These are phyloP conservation scores for Pseudogymnoascus sp. DNA, from an alignment of 2,329 filamentous ascomycete species.

Conservation along the genomic window DNA sequence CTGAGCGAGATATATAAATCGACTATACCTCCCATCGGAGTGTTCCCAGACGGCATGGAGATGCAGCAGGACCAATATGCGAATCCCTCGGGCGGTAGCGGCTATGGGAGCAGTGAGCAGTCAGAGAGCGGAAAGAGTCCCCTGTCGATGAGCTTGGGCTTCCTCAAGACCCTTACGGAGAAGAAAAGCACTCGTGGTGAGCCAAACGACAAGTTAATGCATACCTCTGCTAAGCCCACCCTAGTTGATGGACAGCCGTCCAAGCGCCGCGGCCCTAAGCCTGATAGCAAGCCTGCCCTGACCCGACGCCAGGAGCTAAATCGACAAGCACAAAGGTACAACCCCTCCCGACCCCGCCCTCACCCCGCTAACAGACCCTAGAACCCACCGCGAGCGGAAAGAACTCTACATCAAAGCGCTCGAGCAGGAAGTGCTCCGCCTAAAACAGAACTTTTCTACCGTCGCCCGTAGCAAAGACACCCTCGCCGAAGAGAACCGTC, in stretches of 20 bases:
- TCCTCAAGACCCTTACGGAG: conserved; percentile 59
- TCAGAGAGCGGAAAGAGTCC: conserved; percentile 27
- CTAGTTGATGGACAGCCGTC: conserved; percentile 67
- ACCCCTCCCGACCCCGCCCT: background rate
- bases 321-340: conserved; percentile 85
- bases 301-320: conserved; percentile 91
- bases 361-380: conserved; percentile 31
- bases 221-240: background rate
- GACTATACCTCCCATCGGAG: background rate
- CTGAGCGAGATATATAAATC: conserved; percentile 5
- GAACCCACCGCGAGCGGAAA: conserved; percentile 93
- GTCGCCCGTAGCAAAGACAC: conserved; percentile 67
- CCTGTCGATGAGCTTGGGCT: conserved; percentile 42
- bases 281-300: conserved; percentile 88
- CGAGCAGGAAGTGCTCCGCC: conserved; percentile 79
- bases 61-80: conserved; percentile 22
- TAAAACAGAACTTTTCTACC: conserved; percentile 76
- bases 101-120: conserved; percentile 24
- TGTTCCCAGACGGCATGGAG: background rate
- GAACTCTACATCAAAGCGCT: conserved; percentile 92
- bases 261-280: conserved; percentile 89
- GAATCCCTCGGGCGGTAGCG: conserved; percentile 21
- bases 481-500: conserved; percentile 68
- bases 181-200: conserved; percentile 72
- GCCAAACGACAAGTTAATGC: conserved; percentile 12